Evolutionary conservation across 2,329 filamentous ascomycete genomes (phyloP).

Genomic region (Penicillium oxalicum): DNA sequence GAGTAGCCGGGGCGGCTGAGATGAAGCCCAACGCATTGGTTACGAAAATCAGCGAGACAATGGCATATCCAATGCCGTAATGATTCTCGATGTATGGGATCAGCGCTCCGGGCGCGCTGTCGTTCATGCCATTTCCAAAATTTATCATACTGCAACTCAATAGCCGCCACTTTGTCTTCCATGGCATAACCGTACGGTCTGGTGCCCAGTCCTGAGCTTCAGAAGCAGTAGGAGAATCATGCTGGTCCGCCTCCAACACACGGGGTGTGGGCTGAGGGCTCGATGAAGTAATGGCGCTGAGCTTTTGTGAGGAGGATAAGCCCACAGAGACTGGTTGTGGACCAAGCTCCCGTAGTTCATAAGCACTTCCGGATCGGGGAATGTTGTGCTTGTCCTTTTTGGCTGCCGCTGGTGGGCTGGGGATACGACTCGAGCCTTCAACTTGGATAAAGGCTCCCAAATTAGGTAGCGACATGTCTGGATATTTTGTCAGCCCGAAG

Average conservation of each 20-base stretch:
- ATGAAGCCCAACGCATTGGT: slow-evolving; percentile 73
- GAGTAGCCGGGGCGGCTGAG: slow-evolving; percentile 62
- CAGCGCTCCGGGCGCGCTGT: slow-evolving; percentile 68
- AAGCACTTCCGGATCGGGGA: slow-evolving; percentile 15
- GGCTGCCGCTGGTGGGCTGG: slow-evolving; percentile 35
- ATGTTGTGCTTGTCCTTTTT: slow-evolving; percentile 23
- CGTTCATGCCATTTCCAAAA: slow-evolving; percentile 65
- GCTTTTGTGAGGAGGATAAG: neutral
- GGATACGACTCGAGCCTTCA: slow-evolving; percentile 30
- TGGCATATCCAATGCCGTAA: slow-evolving; percentile 69
- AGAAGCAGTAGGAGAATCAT: slow-evolving; percentile 5
- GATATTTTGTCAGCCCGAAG: neutral
- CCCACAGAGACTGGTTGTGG: slow-evolving; percentile 3
- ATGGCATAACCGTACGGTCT: slow-evolving; percentile 9
- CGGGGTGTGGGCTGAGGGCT: slow-evolving; percentile 9
- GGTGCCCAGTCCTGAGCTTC: slow-evolving; percentile 8
- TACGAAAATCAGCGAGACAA: slow-evolving; percentile 78
- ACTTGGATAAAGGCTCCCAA: slow-evolving; percentile 41
- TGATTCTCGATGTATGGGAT: slow-evolving; percentile 75
- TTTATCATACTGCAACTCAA: slow-evolving; percentile 59
- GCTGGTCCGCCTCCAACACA: slow-evolving; percentile 12
- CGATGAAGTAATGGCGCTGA: neutral
- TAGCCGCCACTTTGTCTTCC: slow-evolving; percentile 63
- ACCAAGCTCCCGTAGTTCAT: slow-evolving; percentile 20
- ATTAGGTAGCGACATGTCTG: slow-evolving; percentile 31